phyloP scores from a whole-genome alignment of 2,329 filamentous ascomycete species.

The Xylaria sp. region DNA sequence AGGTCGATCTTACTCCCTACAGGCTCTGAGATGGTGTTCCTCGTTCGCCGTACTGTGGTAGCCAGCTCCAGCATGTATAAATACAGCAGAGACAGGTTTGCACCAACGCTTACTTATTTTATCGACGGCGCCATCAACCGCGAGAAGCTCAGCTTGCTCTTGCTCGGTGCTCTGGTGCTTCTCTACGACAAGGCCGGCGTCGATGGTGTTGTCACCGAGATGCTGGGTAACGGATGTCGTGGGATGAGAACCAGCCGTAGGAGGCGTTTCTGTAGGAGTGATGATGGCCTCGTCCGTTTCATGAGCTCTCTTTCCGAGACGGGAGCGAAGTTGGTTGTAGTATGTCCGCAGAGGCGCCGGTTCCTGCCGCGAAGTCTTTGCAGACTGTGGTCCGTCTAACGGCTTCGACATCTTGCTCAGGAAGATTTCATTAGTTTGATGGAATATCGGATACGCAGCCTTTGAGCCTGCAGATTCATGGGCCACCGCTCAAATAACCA shows the following conservation, averaged over 20 bases:
- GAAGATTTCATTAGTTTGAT: not conserved
- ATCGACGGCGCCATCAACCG: constrained; percentile 39
- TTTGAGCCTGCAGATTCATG: too few relatives aligned
- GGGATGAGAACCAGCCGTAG: not conserved
- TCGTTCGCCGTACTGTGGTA: constrained; percentile 90
- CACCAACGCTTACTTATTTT: constrained; percentile 33
- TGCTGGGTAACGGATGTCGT: not conserved
- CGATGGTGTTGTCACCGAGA: not conserved
- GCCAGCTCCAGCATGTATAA: constrained; percentile 91
- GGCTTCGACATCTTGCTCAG: constrained; percentile 9
- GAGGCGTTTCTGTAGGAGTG: not conserved
- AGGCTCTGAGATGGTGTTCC: constrained; percentile 74
- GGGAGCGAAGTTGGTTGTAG: constrained; percentile 9
- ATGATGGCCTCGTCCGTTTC: constrained; percentile 3
- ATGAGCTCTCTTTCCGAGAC: constrained; percentile 13
- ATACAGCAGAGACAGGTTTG: constrained; percentile 59
- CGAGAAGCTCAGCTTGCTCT: constrained; percentile 7
- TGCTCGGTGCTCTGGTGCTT: not conserved
- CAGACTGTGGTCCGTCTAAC: not conserved
- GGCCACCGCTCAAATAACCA: not conserved
- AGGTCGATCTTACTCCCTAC: constrained; percentile 65
- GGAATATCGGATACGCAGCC: not conserved
- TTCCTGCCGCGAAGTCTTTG: not conserved
- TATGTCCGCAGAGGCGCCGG: constrained; percentile 8
- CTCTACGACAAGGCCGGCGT: not conserved